These are phyloP conservation scores for Fusarium lyarnte DNA, from an alignment of 2,329 filamentous ascomycete genomes.

Conservation along the genomic window DNA sequence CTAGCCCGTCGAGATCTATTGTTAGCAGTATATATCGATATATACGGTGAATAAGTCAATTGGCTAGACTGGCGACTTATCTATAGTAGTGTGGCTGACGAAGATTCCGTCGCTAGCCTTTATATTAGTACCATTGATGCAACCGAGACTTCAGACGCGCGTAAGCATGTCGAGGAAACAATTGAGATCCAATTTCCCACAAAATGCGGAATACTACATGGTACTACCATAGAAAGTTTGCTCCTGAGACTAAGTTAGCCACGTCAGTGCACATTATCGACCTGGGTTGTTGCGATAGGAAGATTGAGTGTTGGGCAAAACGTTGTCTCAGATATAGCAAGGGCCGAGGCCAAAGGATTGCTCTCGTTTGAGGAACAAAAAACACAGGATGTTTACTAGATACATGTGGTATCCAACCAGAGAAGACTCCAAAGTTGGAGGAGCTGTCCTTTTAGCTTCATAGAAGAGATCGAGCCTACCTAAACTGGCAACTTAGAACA, in stretches of 20 bases:
- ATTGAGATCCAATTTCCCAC: background rate
- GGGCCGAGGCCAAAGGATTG: constrained; percentile 10
- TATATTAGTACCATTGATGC: background rate
- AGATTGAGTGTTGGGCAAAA: constrained; percentile 3
- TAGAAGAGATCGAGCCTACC: constrained; percentile 1
- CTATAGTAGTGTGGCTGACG: background rate
- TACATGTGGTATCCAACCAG: background rate
- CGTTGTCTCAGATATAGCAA: constrained; percentile 28
- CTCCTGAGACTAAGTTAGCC: background rate
- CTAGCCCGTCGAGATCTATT: background rate
- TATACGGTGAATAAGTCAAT: background rate
- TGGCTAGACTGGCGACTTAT: background rate
- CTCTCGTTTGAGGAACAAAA: background rate
- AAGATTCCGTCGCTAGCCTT: background rate
- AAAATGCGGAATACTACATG: background rate
- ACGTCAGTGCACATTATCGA: background rate
- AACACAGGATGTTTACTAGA: background rate
- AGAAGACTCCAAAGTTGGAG: background rate
- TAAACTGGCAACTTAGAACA: constrained; percentile 9
- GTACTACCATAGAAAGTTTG: background rate
- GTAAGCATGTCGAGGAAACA: background rate
- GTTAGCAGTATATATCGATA: background rate
- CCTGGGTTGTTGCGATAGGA: background rate
- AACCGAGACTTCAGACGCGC: background rate
- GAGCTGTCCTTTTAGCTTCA: background rate